Evolutionary conservation across 2,329 filamentous ascomycete genomes (phyloP), one percentile per base, ranked within the genome.

Genomic region (Clonostachys byssicola): DNA sequence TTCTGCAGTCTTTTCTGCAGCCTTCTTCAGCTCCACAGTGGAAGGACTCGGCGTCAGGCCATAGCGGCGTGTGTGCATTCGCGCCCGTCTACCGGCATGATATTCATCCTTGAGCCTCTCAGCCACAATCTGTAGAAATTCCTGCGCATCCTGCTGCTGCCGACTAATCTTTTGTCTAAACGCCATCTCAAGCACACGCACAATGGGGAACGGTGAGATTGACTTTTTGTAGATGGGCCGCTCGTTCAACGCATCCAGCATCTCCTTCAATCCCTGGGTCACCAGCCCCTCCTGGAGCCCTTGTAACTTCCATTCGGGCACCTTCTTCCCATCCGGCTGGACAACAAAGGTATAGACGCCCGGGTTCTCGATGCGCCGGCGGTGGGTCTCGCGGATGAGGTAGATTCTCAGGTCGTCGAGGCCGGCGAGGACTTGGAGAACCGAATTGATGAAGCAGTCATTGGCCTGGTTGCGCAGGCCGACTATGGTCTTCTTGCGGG

Each of bases 71-170:
- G 82, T 82, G 49, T 80, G 74, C 42, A 70, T 72, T 52, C 92
- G 78, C 12, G 89, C 91, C 60, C 86, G 81, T 57, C 81, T 78
- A 2, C 90, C 91, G 5, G 91, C 91, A 61, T 95, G 85, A 59
- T 96, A 96, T 67, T 99, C 94, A 60, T 99, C 94, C 59, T 89
- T 91, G 47, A 99, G 73, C 45, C 92, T 80, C 70, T 99, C 92
- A 4, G 90, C 88, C 12, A 99, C 86, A 44, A 97, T 86, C 69
- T 99, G 94, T 47, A 99, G 70, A 53, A 99, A 96, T 65, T 99
- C 94, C 61, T 99, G 94, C 12, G 94, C 94, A 71, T 99, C 94
- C 67, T 99, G 94, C 67, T 99, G 94, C 61, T 94, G 90, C 46
- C 92, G 80, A 62, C 89, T 96, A 57, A 99, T 95, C 57, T 89